Base-by-base conservation (phyloP, 2,329 filamentous ascomycete genomes). In the Rhynchosporium agropyri region DNA sequence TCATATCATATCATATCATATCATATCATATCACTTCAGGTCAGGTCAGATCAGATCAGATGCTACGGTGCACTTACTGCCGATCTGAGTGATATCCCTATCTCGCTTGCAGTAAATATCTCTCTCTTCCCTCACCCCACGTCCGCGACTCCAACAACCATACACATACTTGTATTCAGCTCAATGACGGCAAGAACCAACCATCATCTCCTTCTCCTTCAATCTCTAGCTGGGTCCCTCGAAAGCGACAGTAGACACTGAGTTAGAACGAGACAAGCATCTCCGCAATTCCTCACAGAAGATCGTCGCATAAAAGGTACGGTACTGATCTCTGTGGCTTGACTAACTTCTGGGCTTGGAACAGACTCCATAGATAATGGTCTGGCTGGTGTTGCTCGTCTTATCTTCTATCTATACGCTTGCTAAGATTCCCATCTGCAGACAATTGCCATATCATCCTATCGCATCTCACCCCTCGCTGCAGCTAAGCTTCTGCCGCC, bases 121-220 rank as follows among this genome's bases (percentile, higher is more conserved):
- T 46, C 40, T 48, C 20, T 36, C 20, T 31, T 42, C 13, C 53
- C 20, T 26, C 28, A 40, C 12, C 20, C 33, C 20, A n/a, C 15
- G 43, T 29, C 38, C 36, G 48, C 45, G 36, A 20, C 29, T 53
- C 9, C 15, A 43, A 51, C 49, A 6, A 26, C n/a, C 43, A n/a
- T 7, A 46, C n/a, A 20, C 20, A 20, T 20, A 20, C 8, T 46
- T 7, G 8, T 15, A 46, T 8, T 20, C 63, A 67, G 64, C 62
- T 66, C 67, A 72, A 73, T 73, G 71, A 72, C 70, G 67, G 38
- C 64, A 43, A 67, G 71, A 67, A 68, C 43, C 20, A 68, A 63
- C 45, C 61, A 69, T 59, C 61, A 72, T 62, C 70, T 73, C 57
- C 67, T 73, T 58, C 69, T 73, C 51, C 66, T 73, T 66, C 71